Conservation (phyloP, 2,329 filamentous ascomycete genomes). For the Colletotrichum spaethianum region DNA sequence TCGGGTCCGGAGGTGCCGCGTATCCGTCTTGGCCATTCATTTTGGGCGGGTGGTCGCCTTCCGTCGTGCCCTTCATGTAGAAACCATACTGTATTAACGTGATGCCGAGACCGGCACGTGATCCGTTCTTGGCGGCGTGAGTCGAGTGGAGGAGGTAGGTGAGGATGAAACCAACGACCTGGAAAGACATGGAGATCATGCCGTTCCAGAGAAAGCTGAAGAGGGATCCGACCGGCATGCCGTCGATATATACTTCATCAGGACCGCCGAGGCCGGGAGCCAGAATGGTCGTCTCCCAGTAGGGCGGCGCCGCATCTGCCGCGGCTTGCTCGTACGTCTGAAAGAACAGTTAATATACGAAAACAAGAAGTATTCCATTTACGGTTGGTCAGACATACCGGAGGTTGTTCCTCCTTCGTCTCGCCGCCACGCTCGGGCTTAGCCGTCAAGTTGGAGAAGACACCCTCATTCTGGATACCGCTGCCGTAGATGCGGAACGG, state of each 20-base stretch:
- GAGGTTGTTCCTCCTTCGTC: slow-evolving; percentile 89
- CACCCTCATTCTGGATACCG: slow-evolving; percentile 88
- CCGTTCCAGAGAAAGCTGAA: slow-evolving; percentile 93
- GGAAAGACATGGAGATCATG: slow-evolving; percentile 98
- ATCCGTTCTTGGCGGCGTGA: slow-evolving; percentile 97
- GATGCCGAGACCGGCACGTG: slow-evolving; percentile 92
- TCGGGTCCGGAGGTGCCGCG: slow-evolving; percentile 85
- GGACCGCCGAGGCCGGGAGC: slow-evolving; percentile 90
- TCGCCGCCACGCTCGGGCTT: slow-evolving; percentile 88
- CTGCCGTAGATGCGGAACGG: slow-evolving; percentile 76
- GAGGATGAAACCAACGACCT: slow-evolving; percentile 95
- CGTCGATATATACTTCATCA: slow-evolving; percentile 97
- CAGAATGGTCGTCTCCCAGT: slow-evolving; percentile 99
- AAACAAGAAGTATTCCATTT: slow-evolving; percentile 47
- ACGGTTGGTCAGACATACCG: slow-evolving; percentile 76
- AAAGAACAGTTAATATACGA: slow-evolving; percentile 44
- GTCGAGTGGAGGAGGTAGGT: slow-evolving; percentile 98
- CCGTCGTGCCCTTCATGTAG: slow-evolving; percentile 79
- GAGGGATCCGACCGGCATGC: slow-evolving; percentile 89
- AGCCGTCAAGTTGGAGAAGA: slow-evolving; percentile 94
- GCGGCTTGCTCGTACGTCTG: slow-evolving; percentile 99
- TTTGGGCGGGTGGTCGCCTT: slow-evolving; percentile 53
- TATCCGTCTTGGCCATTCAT: slow-evolving; percentile 71
- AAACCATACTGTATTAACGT: slow-evolving; percentile 98
- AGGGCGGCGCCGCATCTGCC: slow-evolving; percentile 94